phyloP scores from a whole-genome alignment of 495 filamentous ascomycete genomes.

The Penicillium diatomitis region DNA sequence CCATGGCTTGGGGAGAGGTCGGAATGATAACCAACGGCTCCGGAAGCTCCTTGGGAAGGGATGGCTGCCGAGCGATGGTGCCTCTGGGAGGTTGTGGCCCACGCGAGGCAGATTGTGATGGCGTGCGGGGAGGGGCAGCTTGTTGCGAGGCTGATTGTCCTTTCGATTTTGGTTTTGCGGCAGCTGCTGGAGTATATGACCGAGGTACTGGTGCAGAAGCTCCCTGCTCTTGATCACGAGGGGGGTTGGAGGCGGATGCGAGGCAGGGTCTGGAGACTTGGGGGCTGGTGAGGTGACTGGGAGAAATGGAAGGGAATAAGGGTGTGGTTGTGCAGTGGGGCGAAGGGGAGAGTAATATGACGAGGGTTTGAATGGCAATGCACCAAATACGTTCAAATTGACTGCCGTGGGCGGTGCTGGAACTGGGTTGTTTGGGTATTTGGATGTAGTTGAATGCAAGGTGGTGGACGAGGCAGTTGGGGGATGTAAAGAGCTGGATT shows the following conservation, averaged over 20 bases:
- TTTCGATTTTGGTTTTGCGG: background rate
- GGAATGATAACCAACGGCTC: constrained; percentile 10
- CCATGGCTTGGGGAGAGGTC: constrained; percentile 6
- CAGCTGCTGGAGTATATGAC: background rate
- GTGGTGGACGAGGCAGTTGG: background rate
- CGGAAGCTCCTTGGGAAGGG: background rate
- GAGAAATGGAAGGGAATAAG: background rate
- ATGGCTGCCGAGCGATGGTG: background rate
- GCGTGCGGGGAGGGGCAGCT: background rate
- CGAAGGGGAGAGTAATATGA: background rate
- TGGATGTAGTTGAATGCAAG: background rate
- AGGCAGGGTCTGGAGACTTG: background rate
- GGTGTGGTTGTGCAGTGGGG: background rate
- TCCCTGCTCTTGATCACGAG: background rate
- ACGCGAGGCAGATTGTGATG: background rate
- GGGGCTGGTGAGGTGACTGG: background rate
- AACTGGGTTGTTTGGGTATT: background rate
- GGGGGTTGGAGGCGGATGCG: background rate
- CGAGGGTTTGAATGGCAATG: constrained; percentile 2
- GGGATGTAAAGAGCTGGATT: background rate
- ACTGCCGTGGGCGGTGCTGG: background rate
- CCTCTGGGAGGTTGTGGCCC: background rate
- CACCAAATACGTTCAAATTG: background rate
- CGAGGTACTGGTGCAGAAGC: background rate
- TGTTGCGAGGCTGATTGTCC: background rate